A percentile compares a stretch with the other conserved stretches of the same genome.
Conservation (phyloP, 352 stramenopile species). For the Peronospora tabacina region DNA sequence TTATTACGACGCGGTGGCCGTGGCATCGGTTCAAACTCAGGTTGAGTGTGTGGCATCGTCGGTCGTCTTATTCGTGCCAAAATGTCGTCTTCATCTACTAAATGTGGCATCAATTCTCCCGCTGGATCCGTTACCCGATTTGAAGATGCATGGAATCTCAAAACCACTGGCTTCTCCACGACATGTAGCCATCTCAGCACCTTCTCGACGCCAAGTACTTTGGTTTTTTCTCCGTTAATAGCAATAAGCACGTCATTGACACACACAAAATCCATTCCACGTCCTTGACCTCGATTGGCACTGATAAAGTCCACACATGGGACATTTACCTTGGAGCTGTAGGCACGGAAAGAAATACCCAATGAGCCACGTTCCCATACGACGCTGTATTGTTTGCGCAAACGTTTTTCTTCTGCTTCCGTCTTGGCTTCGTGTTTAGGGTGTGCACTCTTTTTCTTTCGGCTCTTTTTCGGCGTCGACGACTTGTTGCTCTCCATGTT, state of each 20-base stretch:
- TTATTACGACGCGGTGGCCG: constrained; percentile 27
- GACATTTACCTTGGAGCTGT: constrained; percentile 60
- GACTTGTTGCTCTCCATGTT: constrained; percentile 19
- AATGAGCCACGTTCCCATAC: constrained; percentile 65
- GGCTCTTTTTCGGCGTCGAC: constrained; percentile 4
- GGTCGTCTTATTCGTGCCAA: constrained; percentile 11
- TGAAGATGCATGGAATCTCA: constrained; percentile 73
- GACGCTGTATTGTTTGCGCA: constrained; percentile 66
- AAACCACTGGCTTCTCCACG: constrained; percentile 64
- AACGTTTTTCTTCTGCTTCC: constrained; percentile 32
- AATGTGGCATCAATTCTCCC: constrained; percentile 14
- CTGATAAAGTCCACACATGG: constrained; percentile 68
- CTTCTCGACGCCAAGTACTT: constrained; percentile 61
- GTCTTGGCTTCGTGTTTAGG: constrained; percentile 18
- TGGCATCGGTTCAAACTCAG: constrained; percentile 29
- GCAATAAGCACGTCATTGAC: constrained; percentile 77
- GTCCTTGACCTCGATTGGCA: constrained; percentile 38
- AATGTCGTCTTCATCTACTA: constrained; percentile 12
- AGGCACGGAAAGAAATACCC: constrained; percentile 64
- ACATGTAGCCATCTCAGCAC: constrained; percentile 70
- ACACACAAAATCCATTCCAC: constrained; percentile 66
- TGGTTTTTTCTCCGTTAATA: constrained; percentile 77
- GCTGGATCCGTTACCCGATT: constrained; percentile 44
- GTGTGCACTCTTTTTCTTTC: constrained; percentile 16
- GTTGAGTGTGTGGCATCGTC: constrained; percentile 19